These are phyloP conservation scores for Fusarium sp. DNA, from an alignment of 2,329 filamentous ascomycete species.

Conservation along the genomic window DNA sequence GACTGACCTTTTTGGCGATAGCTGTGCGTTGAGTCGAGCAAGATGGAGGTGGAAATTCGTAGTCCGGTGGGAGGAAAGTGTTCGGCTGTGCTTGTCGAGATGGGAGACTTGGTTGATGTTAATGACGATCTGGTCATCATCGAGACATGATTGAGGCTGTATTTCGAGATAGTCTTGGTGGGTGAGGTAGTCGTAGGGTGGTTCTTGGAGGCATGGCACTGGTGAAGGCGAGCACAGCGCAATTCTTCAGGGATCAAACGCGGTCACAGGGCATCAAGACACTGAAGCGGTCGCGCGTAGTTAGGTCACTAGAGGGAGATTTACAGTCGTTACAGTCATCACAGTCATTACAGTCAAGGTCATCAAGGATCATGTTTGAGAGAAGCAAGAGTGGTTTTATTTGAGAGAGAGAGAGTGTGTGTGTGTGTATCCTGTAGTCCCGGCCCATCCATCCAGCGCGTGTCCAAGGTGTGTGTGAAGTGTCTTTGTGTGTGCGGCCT, in stretches of 20 bases:
- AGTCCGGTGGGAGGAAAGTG: slow-evolving; percentile 43
- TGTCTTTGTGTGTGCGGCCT: background rate
- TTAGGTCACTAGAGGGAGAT: background rate
- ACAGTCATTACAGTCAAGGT: background rate
- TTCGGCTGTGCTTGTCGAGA: slow-evolving; percentile 38
- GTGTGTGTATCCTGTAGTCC: background rate
- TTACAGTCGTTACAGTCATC: background rate
- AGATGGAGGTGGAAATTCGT: slow-evolving; percentile 51
- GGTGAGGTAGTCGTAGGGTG: background rate
- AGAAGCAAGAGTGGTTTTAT: slow-evolving; percentile 5
- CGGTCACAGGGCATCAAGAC: background rate
- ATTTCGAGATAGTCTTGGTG: background rate
- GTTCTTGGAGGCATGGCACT: background rate
- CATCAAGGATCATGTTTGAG: background rate
- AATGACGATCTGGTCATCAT: slow-evolving; percentile 43
- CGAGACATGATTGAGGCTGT: slow-evolving; percentile 13
- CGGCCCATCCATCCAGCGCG: background rate
- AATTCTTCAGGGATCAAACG: background rate
- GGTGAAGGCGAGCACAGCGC: background rate
- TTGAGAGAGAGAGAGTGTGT: too few species aligned
- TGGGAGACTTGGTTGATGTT: slow-evolving; percentile 45
- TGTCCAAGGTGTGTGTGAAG: background rate
- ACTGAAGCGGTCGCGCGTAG: background rate
- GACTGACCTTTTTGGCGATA: slow-evolving; percentile 16
- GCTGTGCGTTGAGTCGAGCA: slow-evolving; percentile 49